Evolutionary conservation across 2,329 filamentous ascomycete genomes (phyloP).

Genomic region (Tricladium varicosporioides): DNA sequence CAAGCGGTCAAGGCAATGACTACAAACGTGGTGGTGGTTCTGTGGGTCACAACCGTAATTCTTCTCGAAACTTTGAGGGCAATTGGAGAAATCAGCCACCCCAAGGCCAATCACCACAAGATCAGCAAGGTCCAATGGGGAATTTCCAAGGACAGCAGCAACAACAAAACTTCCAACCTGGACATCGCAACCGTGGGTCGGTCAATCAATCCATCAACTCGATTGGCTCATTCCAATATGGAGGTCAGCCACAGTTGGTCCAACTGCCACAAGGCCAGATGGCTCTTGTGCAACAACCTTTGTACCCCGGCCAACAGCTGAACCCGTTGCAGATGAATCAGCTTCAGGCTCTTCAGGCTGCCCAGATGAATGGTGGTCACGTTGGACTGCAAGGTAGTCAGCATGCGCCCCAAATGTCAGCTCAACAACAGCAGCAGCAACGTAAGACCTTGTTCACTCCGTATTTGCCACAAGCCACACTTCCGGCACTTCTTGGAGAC

Average conservation of each 20-base stretch:
- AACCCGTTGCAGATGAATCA: conserved; percentile 87
- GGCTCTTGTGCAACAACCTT: conserved; percentile 70
- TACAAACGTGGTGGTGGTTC: conserved; percentile 71
- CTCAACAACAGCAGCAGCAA: conserved; percentile 81
- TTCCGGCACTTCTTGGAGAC: conserved; percentile 85
- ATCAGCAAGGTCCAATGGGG: conserved; percentile 55
- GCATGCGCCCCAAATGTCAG: conserved; percentile 64
- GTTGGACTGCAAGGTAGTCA: conserved; percentile 68
- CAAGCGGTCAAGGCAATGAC: conserved; percentile 50
- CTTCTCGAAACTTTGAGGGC: conserved; percentile 92
- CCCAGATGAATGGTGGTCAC: conserved; percentile 71
- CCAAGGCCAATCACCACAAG: conserved; percentile 45
- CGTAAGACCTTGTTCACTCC: conserved; percentile 98
- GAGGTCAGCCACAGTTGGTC: conserved; percentile 81
- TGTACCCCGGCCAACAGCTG: conserved; percentile 82
- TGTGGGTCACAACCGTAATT: conserved; percentile 71
- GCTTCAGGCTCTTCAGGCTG: conserved; percentile 87
- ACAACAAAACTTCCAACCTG: conserved; percentile 80
- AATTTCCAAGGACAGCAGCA: conserved; percentile 74
- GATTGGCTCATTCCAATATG: conserved; percentile 86
- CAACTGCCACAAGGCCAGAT: conserved; percentile 83
- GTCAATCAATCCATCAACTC: conserved; percentile 82
- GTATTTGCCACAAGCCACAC: conserved; percentile 89
- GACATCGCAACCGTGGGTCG: conserved; percentile 82
- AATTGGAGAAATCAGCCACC: conserved; percentile 88